Conservation (phyloP, 106 monocot species). For the Dioscorea alata region DNA sequence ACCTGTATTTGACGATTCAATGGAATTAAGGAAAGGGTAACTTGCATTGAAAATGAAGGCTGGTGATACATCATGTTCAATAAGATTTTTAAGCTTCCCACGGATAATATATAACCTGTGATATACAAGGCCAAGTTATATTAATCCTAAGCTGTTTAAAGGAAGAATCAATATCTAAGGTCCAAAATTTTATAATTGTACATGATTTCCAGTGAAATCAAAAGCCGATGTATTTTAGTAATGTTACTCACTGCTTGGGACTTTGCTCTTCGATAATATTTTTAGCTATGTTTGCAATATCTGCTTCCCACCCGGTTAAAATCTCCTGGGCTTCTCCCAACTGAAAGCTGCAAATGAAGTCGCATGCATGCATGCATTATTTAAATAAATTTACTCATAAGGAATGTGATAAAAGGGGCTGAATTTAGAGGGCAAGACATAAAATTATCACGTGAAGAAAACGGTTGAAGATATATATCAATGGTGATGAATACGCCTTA, state of each 20-base stretch:
- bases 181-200: no score
- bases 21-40: background rate
- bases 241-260: slow-evolving; percentile 30
- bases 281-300: slow-evolving; percentile 36
- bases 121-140: background rate
- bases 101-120: slow-evolving; percentile 37
- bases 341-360: slow-evolving; percentile 16
- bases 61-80: slow-evolving; percentile 44
- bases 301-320: slow-evolving; percentile 51
- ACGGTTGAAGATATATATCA: no score
- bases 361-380: no score
- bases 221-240: background rate
- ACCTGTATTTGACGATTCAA: background rate
- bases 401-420: no score
- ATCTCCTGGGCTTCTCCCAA: slow-evolving; percentile 20
- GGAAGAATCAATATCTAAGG: no score
- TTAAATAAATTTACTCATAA: no score
- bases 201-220: no score
- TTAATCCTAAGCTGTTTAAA: no score
- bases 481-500: no score
- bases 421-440: no score
- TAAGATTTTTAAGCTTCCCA: slow-evolving; percentile 40
- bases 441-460: no score
- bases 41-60: slow-evolving; percentile 37
- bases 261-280: slow-evolving; percentile 43